Percentiles rank a stretch among this genome's conserved stretches.
phyloP scores from a whole-genome alignment of 2,329 filamentous ascomycete genomes.

The Phaeosphaeria sp. region DNA sequence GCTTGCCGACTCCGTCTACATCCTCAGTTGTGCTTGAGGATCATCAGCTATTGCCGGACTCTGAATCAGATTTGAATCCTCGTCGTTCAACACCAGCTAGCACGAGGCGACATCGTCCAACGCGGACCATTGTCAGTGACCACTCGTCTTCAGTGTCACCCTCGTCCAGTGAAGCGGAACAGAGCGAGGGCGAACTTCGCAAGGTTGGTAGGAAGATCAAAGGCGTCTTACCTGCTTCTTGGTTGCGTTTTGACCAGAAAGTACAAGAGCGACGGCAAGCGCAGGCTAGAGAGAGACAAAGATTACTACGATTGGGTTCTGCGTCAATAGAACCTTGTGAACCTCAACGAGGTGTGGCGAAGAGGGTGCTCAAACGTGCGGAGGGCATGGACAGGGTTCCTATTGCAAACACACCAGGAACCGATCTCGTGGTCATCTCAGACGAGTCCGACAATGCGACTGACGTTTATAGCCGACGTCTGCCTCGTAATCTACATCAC shows the following conservation, averaged over 20 bases:
- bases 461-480: conserved; percentile 6
- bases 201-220: conserved; percentile 52
- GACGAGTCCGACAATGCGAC: conserved; percentile 43
- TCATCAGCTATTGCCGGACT: conserved; percentile 13
- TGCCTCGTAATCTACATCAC: conserved; percentile 22
- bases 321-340: conserved; percentile 30
- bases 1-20: conserved; percentile 40
- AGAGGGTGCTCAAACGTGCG: conserved; percentile 26
- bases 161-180: conserved; percentile 36
- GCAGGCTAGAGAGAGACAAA: conserved; percentile 22
- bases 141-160: conserved; percentile 25
- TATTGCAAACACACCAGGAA: conserved; percentile 13
- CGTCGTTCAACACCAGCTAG: conserved; percentile 18
- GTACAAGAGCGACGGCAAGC: conserved; percentile 34
- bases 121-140: conserved; percentile 26
- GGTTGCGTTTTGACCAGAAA: conserved; percentile 56
- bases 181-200: conserved; percentile 39
- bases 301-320: conserved; percentile 10
- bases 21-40: conserved; percentile 37
- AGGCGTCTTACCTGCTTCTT: conserved; percentile 58
- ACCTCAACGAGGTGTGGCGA: conserved; percentile 43
- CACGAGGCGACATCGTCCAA: conserved; percentile 15
- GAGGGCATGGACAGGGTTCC: conserved; percentile 1
- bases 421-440: conserved; percentile 36
- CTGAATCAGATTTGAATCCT: conserved; percentile 30